Evolutionary conservation across 202 grass and related monocot genomes (phyloP).

Genomic region (Carex arenaria): DNA sequence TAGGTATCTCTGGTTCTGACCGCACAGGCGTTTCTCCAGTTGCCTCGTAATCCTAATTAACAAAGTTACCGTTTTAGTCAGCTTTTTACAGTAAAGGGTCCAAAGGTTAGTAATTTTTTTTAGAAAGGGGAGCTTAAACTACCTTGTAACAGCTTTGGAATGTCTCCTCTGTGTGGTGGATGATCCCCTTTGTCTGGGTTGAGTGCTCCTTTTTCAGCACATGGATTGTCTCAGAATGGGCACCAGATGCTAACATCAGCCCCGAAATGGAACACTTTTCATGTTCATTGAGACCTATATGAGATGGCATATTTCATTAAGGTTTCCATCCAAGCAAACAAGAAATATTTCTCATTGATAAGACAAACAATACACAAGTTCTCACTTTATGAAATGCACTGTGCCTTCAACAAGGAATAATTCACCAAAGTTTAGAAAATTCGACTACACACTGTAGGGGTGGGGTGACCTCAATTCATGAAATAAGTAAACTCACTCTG

Average conservation of each 20-base stretch:
- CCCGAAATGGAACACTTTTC: conserved; percentile 27
- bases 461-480: background rate
- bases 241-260: conserved; percentile 47
- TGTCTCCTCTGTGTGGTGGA: conserved; percentile 45
- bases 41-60: conserved; percentile 59
- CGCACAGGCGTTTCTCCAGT: conserved; percentile 71
- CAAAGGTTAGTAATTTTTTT: background rate
- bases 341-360: background rate
- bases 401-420: background rate
- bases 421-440: background rate
- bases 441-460: too few species aligned
- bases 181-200: conserved; percentile 44
- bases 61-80: background rate
- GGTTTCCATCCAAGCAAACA: background rate
- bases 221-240: conserved; percentile 40
- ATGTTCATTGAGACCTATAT: conserved; percentile 37
- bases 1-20: conserved; percentile 61
- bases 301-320: background rate
- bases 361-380: background rate
- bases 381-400: background rate
- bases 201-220: conserved; percentile 50
- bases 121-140: background rate
- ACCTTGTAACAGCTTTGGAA: conserved; percentile 67
- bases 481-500: conserved; percentile 45
- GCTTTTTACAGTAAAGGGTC: background rate